A percentile compares a stretch with the other conserved stretches of the same genome.
phyloP scores from a whole-genome alignment of 768 basidiomycete genomes.

The Megacollybia marginata region DNA sequence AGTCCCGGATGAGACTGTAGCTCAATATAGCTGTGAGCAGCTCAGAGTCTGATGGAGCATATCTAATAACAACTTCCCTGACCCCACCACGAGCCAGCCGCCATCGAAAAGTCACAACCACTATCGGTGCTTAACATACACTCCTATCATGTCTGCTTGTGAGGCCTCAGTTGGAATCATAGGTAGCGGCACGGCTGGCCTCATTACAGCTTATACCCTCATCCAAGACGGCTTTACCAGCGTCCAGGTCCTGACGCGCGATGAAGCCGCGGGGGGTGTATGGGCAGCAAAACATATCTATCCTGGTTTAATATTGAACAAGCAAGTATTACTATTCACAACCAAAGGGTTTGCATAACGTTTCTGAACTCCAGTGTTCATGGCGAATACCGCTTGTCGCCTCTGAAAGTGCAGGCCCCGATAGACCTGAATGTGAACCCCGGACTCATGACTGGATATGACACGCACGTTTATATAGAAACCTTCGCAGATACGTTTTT shows the following conservation, averaged over 20 bases:
- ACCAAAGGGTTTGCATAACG: no score
- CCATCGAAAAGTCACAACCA: no score
- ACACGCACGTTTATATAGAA: conserved; percentile 51
- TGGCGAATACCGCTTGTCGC: conserved; percentile 56
- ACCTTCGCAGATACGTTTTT: conserved; percentile 42
- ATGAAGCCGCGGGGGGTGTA: conserved; percentile 48
- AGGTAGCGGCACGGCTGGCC: conserved; percentile 51
- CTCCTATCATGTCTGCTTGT: no score
- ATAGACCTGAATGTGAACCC: conserved; percentile 24
- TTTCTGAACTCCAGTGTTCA: conserved; percentile 36
- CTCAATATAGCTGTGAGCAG: no score
- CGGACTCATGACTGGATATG: conserved; percentile 44
- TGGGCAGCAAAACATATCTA: conserved; percentile 54
- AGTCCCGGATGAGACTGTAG: no score
- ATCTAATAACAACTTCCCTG: no score
- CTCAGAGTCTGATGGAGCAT: no score
- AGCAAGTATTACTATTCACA: conserved; percentile 28
- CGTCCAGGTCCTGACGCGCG: conserved; percentile 49
- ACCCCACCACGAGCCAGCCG: no score
- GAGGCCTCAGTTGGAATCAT: conserved; percentile 32
- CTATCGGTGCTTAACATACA: no score
- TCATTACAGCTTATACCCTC: conserved; percentile 52
- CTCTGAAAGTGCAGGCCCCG: conserved; percentile 44
- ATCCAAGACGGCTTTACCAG: conserved; percentile 48
- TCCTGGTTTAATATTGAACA: conserved; percentile 51